Evolutionary conservation across 23 red algal genomes (phyloP), one percentile per base, ranked within the genome.

Genomic region (Gracilariopsis chorda): DNA sequence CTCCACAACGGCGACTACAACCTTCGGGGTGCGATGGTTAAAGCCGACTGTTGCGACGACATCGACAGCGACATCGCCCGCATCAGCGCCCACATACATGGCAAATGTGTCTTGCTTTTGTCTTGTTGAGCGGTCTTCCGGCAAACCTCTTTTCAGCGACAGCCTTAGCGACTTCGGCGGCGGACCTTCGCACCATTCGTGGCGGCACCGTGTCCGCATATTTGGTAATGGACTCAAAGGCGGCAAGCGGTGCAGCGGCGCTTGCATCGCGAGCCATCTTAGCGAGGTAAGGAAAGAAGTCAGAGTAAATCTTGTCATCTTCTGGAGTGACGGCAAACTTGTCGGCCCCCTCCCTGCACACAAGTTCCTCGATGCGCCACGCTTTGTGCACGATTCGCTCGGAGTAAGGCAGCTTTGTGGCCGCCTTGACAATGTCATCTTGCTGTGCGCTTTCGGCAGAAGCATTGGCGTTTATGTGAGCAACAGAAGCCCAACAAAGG

Each of bases 251-350:
- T 25, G 90, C 96, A 2, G 96, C 86, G 17, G 96, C 96, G 64
- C 95, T 98, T 11, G 96, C 68, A 77, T 98, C 96, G 32, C 93
- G 93, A 2, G 92, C 96, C 52, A 94, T 90, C 60, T 92, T 95
- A 16, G 52, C 60, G 24, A 98, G 82, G 46, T 24, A 49, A 3
- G 80, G 57, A 51, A 75, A 81, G 28, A 84, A 83, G 40, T 94
- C 92, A 61, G 88, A 69, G 86, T 87, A 92, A 48, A 92, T 83
- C 87, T 87, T 83, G 43, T 30, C 82, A 74, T 80, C 83, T 45
- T 80, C 92, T 32, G 25, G 47, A 30, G 82, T 84, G 46, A 55
- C 67, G 46, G 41, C 65, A 58, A 80, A 86, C 35, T 88, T 87
- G 24, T 75, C 88, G 8, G 78, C 68, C 23, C 86, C 30, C 63